These are phyloP conservation scores for Nepenthes gracilis DNA, from an alignment of 148 eudicot genomes.

Conservation along the genomic window DNA sequence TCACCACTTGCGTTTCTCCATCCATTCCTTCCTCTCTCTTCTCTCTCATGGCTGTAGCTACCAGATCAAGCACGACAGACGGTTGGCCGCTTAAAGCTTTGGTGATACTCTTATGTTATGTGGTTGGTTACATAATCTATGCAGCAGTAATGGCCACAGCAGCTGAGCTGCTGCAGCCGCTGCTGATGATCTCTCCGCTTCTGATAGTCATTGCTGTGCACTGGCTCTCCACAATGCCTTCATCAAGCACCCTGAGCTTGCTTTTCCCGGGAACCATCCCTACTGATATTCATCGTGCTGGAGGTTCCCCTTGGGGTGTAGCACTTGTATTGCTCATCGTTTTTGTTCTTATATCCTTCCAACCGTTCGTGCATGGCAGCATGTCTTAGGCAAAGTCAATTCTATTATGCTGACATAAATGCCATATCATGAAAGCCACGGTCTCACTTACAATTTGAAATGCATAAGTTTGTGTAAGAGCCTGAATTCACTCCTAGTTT, in stretches of 20 bases:
- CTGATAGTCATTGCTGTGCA: constrained; percentile 21
- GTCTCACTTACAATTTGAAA: too few species aligned
- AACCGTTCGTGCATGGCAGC: constrained; percentile 6
- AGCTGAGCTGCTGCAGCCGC: constrained; percentile 15
- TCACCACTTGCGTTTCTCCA: neutral
- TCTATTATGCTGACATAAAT: too few species aligned
- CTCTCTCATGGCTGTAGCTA: neutral
- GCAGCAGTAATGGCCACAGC: constrained; percentile 22
- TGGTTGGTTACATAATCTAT: constrained; percentile 18
- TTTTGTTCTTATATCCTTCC: constrained; percentile 14
- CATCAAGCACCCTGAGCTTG: constrained; percentile 8
- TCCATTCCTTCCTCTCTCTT: neutral
- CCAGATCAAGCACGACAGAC: constrained; percentile 5
- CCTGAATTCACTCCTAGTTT: too few species aligned
- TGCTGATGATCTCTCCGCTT: constrained; percentile 20
- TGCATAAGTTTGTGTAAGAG: too few species aligned
- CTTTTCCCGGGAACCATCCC: constrained; percentile 21
- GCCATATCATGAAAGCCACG: too few species aligned
- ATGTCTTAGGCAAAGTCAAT: too few species aligned
- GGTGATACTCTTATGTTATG: neutral
- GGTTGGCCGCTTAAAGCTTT: constrained; percentile 12
- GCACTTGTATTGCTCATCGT: constrained; percentile 16
- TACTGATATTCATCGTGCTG: constrained; percentile 22
- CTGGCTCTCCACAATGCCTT: constrained; percentile 16
- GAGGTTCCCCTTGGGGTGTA: constrained; percentile 33